Percentiles rank a stretch among this genome's conserved stretches.
These are phyloP conservation scores for Puccinia brachypodii DNA, from an alignment of 1,284 basidiomycete species.

Conservation along the genomic window DNA sequence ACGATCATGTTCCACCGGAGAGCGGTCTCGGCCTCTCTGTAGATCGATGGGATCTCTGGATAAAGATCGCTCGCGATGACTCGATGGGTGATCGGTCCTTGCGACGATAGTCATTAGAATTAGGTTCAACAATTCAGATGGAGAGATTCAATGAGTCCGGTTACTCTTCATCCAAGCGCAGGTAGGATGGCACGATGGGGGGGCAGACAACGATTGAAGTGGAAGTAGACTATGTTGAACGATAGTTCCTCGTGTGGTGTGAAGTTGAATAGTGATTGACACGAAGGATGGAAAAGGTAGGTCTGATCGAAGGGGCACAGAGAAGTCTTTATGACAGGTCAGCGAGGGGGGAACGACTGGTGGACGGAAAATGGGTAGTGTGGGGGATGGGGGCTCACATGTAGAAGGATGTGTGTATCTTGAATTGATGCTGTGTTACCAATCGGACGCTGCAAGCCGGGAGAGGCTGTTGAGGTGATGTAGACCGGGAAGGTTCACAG, in stretches of 20 bases:
- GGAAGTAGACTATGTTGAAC: neutral
- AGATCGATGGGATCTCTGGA: conserved; percentile 16
- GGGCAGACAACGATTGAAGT: neutral
- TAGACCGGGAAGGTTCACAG: neutral
- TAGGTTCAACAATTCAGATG: neutral
- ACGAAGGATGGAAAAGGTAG: neutral
- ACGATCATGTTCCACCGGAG: conserved; percentile 1
- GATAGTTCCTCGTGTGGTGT: neutral
- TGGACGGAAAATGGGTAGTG: neutral
- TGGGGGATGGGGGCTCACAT: neutral
- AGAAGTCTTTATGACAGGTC: neutral
- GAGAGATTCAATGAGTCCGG: neutral
- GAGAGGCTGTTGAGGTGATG: neutral
- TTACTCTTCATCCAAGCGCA: neutral
- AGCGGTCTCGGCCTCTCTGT: neutral
- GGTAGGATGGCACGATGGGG: neutral
- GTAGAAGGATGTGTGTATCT: neutral
- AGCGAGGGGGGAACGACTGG: neutral
- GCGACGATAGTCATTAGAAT: neutral
- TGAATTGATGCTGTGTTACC: neutral
- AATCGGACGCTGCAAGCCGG: neutral
- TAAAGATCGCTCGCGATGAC: conserved; percentile 32
- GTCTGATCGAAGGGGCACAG: neutral
- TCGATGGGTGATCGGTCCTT: conserved; percentile 3
- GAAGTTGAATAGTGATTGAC: neutral